These are phyloP conservation scores for Lactarius vividus DNA, from an alignment of 768 basidiomycete species.

Conservation along the genomic window DNA sequence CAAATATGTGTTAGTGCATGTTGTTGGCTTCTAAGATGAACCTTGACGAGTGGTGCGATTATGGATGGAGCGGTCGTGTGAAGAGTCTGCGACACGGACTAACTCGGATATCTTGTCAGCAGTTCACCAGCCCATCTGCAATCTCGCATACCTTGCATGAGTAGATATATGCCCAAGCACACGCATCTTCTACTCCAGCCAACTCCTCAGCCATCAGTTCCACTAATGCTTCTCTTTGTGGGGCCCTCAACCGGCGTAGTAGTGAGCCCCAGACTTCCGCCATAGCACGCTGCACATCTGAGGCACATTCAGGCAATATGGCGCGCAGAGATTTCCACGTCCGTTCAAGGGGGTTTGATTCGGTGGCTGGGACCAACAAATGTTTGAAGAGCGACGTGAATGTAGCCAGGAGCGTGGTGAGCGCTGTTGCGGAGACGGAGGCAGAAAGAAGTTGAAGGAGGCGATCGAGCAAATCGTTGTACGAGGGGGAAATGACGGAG, in stretches of 20 bases:
- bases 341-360: slow-evolving; percentile 48
- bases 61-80: slow-evolving; percentile 73
- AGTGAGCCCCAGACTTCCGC: slow-evolving; percentile 88
- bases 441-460: slow-evolving; percentile 58
- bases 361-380: slow-evolving; percentile 63
- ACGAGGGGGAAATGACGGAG: slow-evolving; percentile 66
- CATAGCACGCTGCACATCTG: slow-evolving; percentile 71
- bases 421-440: slow-evolving; percentile 54
- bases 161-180: slow-evolving; percentile 71
- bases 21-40: slow-evolving; percentile 45
- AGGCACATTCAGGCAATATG: slow-evolving; percentile 55
- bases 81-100: slow-evolving; percentile 82
- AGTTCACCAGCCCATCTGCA: not conserved
- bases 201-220: slow-evolving; percentile 50
- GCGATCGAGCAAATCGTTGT: slow-evolving; percentile 50
- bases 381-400: slow-evolving; percentile 70
- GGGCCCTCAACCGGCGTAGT: slow-evolving; percentile 65
- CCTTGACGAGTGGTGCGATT: slow-evolving; percentile 53
- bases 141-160: slow-evolving; percentile 67
- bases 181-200: slow-evolving; percentile 55
- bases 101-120: slow-evolving; percentile 9
- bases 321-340: slow-evolving; percentile 58
- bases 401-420: slow-evolving; percentile 65
- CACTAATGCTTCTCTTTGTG: slow-evolving; percentile 55
- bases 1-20: slow-evolving; percentile 50